These are phyloP conservation scores for Curvularia lunata DNA, from an alignment of 2,329 filamentous ascomycete species.

Conservation along the genomic window DNA sequence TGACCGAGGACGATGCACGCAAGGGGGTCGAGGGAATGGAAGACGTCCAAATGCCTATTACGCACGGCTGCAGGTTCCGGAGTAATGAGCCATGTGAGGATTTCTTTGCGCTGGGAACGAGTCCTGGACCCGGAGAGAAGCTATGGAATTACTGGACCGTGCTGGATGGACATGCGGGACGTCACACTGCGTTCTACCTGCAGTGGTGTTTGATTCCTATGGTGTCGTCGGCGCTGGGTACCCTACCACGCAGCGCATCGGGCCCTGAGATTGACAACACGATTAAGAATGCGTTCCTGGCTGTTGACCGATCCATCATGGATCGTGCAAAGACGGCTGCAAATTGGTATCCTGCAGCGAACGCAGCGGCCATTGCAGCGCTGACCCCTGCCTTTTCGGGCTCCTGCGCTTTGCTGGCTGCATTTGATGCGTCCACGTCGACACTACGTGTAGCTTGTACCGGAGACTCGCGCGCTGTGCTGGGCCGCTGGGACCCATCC, in stretches of 20 bases:
- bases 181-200: constrained; percentile 52
- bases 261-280: constrained; percentile 59
- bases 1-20: constrained; percentile 33
- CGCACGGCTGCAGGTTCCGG: constrained; percentile 40
- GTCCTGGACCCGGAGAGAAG: constrained; percentile 36
- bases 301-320: constrained; percentile 65
- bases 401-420: constrained; percentile 68
- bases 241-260: constrained; percentile 42
- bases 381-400: constrained; percentile 57
- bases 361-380: constrained; percentile 32
- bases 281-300: constrained; percentile 64
- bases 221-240: constrained; percentile 49
- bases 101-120: constrained; percentile 37
- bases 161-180: constrained; percentile 60
- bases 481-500: constrained; percentile 59
- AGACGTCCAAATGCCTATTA: constrained; percentile 35
- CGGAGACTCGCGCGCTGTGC: constrained; percentile 71
- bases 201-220: constrained; percentile 53
- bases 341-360: constrained; percentile 48
- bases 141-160: constrained; percentile 53
- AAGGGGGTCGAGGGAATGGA: constrained; percentile 18
- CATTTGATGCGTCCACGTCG: constrained; percentile 63
- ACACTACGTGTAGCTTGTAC: constrained; percentile 68
- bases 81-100: constrained; percentile 46
- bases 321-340: constrained; percentile 45